These are phyloP conservation scores for Pyrus betulifolia DNA, from an alignment of 306 rosid genomes.

Conservation along the genomic window DNA sequence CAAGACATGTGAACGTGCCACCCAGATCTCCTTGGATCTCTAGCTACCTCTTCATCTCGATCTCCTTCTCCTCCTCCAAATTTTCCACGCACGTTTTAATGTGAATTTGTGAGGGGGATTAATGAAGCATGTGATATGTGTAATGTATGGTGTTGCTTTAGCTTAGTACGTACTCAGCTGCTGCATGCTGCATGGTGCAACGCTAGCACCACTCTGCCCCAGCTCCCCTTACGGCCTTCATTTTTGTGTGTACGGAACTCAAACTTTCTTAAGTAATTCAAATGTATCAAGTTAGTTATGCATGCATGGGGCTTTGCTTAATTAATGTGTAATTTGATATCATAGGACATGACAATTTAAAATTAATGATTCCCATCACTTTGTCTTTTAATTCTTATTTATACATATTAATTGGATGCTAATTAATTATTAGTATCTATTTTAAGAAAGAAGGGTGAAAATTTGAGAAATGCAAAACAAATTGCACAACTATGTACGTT, in stretches of 20 bases:
- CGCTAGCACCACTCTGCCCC: neutral
- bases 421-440: neutral
- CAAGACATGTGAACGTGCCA: slow-evolving; percentile 47
- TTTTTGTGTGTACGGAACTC: neutral
- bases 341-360: neutral
- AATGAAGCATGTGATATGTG: neutral
- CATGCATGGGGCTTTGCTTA: neutral
- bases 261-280: neutral
- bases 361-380: neutral
- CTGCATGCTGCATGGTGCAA: neutral
- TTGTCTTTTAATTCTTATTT: neutral
- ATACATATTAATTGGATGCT: neutral
- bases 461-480: neutral
- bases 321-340: neutral
- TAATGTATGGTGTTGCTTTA: neutral
- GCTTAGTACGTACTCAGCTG: neutral
- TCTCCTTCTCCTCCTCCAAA: neutral
- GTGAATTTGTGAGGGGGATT: neutral
- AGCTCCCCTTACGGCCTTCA: neutral
- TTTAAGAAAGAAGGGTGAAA: too few species aligned
- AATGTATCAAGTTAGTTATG: neutral
- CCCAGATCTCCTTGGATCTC: neutral
- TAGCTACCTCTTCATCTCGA: neutral
- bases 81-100: neutral
- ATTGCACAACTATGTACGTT: neutral